Conservation (phyloP, 305 asterid genomes). For the Solanum hybrid region DNA sequence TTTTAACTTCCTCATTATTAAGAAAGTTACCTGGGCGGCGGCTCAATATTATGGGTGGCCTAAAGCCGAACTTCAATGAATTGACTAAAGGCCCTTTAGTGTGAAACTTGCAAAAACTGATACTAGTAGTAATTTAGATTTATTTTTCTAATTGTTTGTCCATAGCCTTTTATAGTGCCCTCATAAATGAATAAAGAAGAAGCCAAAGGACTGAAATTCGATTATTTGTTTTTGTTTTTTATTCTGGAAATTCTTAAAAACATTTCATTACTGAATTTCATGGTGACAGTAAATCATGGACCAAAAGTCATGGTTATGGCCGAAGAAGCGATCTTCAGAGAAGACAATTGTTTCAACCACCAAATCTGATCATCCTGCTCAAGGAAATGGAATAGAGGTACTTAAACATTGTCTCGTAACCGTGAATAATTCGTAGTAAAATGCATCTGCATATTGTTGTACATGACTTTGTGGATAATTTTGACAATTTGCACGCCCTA, state of each 20-base stretch:
- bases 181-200: neutral
- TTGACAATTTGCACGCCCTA: too few species aligned
- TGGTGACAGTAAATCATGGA: constrained; percentile 43
- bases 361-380: constrained; percentile 14
- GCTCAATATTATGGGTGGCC: too few species aligned
- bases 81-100: too few species aligned
- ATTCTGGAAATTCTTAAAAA: too few species aligned
- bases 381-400: constrained; percentile 50
- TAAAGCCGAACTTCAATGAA: too few species aligned
- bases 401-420: constrained; percentile 1
- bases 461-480: neutral
- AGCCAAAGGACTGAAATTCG: neutral
- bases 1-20: too few species aligned
- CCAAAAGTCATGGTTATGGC: constrained; percentile 79
- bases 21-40: too few species aligned
- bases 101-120: neutral
- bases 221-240: neutral
- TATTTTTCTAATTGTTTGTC: neutral
- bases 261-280: neutral
- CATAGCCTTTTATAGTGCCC: neutral
- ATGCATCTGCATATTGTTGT: neutral
- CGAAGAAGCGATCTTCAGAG: constrained; percentile 51
- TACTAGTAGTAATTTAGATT: too few species aligned
- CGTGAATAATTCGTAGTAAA: neutral
- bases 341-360: constrained; percentile 49